A percentile compares a stretch with the other conserved stretches of the same genome.
Evolutionary conservation across 2,329 filamentous ascomycete species (phyloP).

Genomic region (Scopulariopsis brevicaulis): DNA sequence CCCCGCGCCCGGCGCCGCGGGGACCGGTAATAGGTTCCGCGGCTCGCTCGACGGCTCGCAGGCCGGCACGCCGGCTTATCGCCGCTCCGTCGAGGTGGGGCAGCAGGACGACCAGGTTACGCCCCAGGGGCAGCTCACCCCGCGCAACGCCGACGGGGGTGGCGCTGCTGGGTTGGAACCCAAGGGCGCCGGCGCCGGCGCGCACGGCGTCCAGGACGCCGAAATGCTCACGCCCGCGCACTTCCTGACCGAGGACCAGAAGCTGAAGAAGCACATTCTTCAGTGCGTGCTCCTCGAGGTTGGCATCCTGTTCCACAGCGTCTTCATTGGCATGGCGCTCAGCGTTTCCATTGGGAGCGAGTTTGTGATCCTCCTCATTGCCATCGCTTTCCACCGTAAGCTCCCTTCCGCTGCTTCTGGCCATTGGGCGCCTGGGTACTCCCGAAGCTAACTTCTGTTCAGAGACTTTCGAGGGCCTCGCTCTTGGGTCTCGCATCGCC

Average conservation of each 20-base stretch:
- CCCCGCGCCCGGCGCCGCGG: neutral
- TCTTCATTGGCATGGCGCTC: slow-evolving; percentile 78
- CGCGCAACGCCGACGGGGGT: neutral
- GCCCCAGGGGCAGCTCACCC: neutral
- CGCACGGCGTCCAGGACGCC: neutral
- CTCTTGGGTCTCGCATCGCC: slow-evolving; percentile 53
- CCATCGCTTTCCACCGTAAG: slow-evolving; percentile 62
- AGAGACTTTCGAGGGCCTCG: slow-evolving; percentile 44
- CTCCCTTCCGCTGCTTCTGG: neutral
- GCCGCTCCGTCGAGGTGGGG: neutral
- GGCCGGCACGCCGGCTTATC: neutral
- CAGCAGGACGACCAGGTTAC: neutral
- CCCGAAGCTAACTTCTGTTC: neutral
- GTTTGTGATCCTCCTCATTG: slow-evolving; percentile 68
- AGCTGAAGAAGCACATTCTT: slow-evolving; percentile 53
- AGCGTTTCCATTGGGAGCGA: slow-evolving; percentile 66
- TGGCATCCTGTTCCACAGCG: slow-evolving; percentile 58
- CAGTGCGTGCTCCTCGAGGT: slow-evolving; percentile 71
- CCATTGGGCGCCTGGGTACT: neutral
- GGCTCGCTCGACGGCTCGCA: neutral
- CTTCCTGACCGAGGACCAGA: slow-evolving; percentile 36
- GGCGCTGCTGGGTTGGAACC: neutral
- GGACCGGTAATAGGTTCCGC: slow-evolving; percentile 1
- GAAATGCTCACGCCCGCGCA: slow-evolving; percentile 4
- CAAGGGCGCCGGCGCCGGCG: neutral